A percentile compares a stretch with the other conserved stretches of the same genome.
These are phyloP conservation scores for Phoenix roebelenii DNA, from an alignment of 176 grass and related monocot genomes.

Conservation along the genomic window DNA sequence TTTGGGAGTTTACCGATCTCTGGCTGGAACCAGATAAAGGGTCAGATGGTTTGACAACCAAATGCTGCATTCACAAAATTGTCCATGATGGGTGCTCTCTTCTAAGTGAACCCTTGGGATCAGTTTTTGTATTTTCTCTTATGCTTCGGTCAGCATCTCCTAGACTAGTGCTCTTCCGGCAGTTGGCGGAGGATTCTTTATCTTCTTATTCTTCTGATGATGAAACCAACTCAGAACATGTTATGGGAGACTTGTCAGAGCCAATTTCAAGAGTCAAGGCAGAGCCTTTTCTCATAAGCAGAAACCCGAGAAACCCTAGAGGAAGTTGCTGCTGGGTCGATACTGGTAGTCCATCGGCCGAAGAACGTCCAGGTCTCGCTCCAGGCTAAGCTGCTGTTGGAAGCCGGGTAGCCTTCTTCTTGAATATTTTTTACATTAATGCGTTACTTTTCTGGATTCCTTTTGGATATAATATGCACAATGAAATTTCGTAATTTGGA, in stretches of 20 bases:
- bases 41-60: conserved; percentile 67
- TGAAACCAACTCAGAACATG: neutral
- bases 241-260: conserved; percentile 17
- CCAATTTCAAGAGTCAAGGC: conserved; percentile 27
- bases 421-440: neutral
- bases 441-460: no score
- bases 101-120: conserved; percentile 57
- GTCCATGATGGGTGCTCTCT: conserved; percentile 48
- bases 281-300: conserved; percentile 16
- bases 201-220: conserved; percentile 45
- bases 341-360: conserved; percentile 54
- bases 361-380: conserved; percentile 90
- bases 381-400: conserved; percentile 69
- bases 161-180: conserved; percentile 65
- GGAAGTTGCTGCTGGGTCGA: conserved; percentile 93
- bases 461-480: no score
- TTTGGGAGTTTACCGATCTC: conserved; percentile 68
- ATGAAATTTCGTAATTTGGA: neutral
- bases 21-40: conserved; percentile 75
- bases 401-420: conserved; percentile 51
- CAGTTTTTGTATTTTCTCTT: conserved; percentile 88
- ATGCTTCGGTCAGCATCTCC: conserved; percentile 86
- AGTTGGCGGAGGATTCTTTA: conserved; percentile 82
- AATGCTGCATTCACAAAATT: conserved; percentile 78
- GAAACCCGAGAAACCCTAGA: conserved; percentile 24